These are phyloP conservation scores for Hordeum marinum DNA, from an alignment of 176 grass and related monocot species.

Conservation along the genomic window DNA sequence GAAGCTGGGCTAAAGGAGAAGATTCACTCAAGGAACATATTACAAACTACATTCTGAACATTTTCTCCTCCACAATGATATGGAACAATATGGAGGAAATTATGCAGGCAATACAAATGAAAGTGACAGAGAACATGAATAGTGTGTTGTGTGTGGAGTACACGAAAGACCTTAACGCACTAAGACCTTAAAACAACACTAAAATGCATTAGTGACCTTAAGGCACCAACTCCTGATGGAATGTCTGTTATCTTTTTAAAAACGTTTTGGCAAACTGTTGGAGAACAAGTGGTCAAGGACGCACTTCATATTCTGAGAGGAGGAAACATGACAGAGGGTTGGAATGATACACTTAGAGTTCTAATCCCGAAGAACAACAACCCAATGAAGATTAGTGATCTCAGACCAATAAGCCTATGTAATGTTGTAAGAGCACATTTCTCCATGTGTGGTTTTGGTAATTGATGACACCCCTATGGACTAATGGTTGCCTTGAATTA, in stretches of 20 bases:
- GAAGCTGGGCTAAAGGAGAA: too few species aligned
- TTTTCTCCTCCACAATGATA: neutral
- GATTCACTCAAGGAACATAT: too few species aligned
- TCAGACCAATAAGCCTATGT: neutral
- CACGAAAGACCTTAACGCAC: too few species aligned
- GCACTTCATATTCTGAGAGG: neutral
- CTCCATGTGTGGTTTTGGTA: too few species aligned
- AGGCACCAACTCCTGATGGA: neutral
- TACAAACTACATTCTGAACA: neutral
- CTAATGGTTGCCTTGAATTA: too few species aligned
- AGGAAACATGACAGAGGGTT: neutral
- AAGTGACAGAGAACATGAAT: neutral
- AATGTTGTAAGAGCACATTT: too few species aligned
- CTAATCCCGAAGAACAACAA: neutral
- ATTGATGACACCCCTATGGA: too few species aligned
- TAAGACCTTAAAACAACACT: neutral
- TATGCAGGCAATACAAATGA: neutral
- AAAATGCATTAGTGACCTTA: neutral
- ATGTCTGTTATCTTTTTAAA: neutral
- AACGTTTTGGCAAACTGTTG: neutral
- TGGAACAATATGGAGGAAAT: neutral
- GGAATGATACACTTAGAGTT: neutral
- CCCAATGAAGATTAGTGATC: neutral
- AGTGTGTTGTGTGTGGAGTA: neutral
- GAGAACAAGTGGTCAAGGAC: neutral